Evolutionary conservation across 108 stramenopile species (phyloP), one percentile per base, ranked within the genome.

Genomic region (Nitzschia palea): DNA sequence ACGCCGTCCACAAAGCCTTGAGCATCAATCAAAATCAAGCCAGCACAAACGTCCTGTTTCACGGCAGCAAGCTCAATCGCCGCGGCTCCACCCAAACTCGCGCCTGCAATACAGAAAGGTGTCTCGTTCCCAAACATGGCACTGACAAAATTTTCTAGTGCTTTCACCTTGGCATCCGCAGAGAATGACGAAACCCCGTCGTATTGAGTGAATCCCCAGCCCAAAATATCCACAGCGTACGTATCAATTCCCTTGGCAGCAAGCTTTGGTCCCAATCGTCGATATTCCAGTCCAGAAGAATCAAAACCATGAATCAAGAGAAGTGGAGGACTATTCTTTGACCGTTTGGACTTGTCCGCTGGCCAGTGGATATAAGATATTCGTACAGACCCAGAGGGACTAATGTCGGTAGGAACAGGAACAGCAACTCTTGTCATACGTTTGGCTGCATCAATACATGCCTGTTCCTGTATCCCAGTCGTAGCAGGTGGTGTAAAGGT

Each of bases 141-240:
- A 17, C 80, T 33, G 54, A 86, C 79, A 51, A 95, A 97, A 33
- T 79, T 77, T 50, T 81, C 26, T 34, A 98, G 67, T 2, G 91
- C 86, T 25, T 89, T 83, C 8, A 94, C 77, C 62, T 98, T 98
- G 54, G 96, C 91, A 35, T 70, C 68, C 3, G 95, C 93, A 40
- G 95, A 95, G 70, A 95, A 96, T n/a, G 44, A 55, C 1, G 37
- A 61, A 15, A 91, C 79, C 3, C 54, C 74, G 0, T 88, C 81
- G 31, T 90, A 54, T 44, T 98, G 85, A 22, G 92, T 89, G 66
- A 88, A 98, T 48, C 97, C 97, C 97, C 97, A 98, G 18, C 97
- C 97, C 43, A 96, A 61, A 4, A 98, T 67, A 56, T 97, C 96
- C n/a, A 97, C 90, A 17, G 91, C 88, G 67, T 96, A 96, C 0